Conservation (phyloP, 2,329 filamentous ascomycete genomes). For the Hypoxylon rubiginosum region DNA sequence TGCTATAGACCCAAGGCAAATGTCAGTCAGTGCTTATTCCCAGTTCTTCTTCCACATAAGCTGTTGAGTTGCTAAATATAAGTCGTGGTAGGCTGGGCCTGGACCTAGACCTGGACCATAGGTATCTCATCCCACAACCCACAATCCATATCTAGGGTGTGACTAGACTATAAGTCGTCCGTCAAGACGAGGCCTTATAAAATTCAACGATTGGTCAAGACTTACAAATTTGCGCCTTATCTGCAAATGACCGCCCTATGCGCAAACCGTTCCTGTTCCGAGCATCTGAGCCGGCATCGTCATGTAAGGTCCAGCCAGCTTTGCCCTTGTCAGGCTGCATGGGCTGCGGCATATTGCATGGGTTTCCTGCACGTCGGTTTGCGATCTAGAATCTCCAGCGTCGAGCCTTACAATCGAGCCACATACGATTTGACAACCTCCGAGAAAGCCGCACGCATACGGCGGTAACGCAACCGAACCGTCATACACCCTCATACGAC, state of each 20-base stretch:
- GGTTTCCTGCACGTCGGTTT: slow-evolving; percentile 26
- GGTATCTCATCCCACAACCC: background rate
- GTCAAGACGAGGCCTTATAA: background rate
- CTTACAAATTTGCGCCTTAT: background rate
- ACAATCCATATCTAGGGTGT: background rate
- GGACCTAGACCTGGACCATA: background rate
- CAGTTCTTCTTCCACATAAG: background rate
- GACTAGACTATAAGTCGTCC: background rate
- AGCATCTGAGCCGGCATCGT: slow-evolving; percentile 10
- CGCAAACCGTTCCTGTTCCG: slow-evolving; percentile 4
- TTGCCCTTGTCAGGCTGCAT: slow-evolving; percentile 9
- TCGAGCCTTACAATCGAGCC: slow-evolving; percentile 33
- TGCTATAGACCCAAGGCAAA: background rate
- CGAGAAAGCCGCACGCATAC: slow-evolving; percentile 17
- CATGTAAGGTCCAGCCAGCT: slow-evolving; percentile 9
- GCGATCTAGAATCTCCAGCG: slow-evolving; percentile 34
- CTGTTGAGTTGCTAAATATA: background rate
- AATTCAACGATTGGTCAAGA: slow-evolving; percentile 2
- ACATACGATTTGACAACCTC: slow-evolving; percentile 18
- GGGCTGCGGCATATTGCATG: slow-evolving; percentile 26
- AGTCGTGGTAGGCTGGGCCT: background rate
- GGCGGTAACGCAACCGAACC: slow-evolving; percentile 14
- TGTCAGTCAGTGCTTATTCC: background rate
- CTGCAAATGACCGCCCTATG: background rate
- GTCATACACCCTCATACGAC: slow-evolving; percentile 16